These are phyloP conservation scores for Penicillium atrosanguineum DNA, from an alignment of 495 filamentous ascomycete species.

Conservation along the genomic window DNA sequence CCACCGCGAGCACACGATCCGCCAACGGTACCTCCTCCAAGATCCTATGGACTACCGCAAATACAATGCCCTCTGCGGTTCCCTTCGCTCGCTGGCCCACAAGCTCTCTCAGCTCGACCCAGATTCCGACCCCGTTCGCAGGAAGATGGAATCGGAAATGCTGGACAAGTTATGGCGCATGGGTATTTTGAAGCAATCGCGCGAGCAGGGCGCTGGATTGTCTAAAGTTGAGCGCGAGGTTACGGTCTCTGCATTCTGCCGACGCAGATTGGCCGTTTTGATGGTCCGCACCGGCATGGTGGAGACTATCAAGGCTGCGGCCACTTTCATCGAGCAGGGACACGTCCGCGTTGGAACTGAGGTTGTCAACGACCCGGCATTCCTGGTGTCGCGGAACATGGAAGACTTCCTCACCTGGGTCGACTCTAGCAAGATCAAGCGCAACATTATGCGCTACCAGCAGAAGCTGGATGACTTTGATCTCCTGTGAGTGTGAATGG, in stretches of 20 bases:
- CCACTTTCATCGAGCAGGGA: constrained; percentile 89
- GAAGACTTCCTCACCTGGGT: constrained; percentile 99
- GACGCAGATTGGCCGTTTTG: constrained; percentile 76
- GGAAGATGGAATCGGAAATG: constrained; percentile 76
- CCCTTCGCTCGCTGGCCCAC: constrained; percentile 83
- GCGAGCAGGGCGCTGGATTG: constrained; percentile 56
- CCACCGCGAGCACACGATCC: constrained; percentile 77
- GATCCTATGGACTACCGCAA: constrained; percentile 81
- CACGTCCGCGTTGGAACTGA: constrained; percentile 93
- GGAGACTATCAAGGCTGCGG: constrained; percentile 71
- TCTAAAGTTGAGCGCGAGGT: constrained; percentile 82
- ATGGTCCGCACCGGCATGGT: constrained; percentile 89
- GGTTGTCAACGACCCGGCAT: constrained; percentile 75
- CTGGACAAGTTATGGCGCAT: constrained; percentile 89
- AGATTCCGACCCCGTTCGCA: constrained; percentile 69
- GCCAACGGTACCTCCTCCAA: constrained; percentile 84
- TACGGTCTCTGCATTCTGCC: constrained; percentile 79
- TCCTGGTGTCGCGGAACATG: constrained; percentile 63
- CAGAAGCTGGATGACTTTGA: constrained; percentile 98
- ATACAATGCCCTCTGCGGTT: constrained; percentile 86
- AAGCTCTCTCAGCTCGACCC: constrained; percentile 73
- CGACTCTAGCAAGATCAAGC: constrained; percentile 94
- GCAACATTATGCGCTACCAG: constrained; percentile 87
- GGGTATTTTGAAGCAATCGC: constrained; percentile 72
- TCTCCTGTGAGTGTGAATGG: constrained; percentile 55